Conservation (phyloP, 1,284 basidiomycete species). For the Papiliotrema flavescens region DNA sequence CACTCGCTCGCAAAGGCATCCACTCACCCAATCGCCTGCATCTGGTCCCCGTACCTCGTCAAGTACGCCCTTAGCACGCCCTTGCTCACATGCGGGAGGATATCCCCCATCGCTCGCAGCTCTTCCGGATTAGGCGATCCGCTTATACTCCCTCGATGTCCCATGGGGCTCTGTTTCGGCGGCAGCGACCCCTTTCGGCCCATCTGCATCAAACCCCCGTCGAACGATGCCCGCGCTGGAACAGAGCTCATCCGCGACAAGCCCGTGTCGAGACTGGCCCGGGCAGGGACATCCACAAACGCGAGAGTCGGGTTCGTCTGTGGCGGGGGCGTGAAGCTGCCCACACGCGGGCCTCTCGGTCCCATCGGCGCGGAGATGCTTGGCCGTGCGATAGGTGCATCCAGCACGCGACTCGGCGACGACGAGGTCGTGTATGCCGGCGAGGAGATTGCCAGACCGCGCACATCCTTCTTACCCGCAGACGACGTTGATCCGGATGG, state of each 20-base stretch:
- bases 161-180: neutral
- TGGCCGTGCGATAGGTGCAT: slow-evolving; percentile 3
- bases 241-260: slow-evolving; percentile 10
- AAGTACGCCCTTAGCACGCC: slow-evolving; percentile 68
- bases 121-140: slow-evolving; percentile 25
- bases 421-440: slow-evolving; percentile 1
- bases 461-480: slow-evolving; percentile 29
- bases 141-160: neutral
- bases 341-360: slow-evolving; percentile 27
- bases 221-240: slow-evolving; percentile 11
- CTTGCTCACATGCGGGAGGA: slow-evolving; percentile 72
- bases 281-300: slow-evolving; percentile 6
- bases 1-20: too few relatives aligned
- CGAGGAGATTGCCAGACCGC: slow-evolving; percentile 33
- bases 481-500: slow-evolving; percentile 4
- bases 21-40: slow-evolving; percentile 65
- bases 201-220: neutral
- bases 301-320: neutral
- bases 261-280: slow-evolving; percentile 28
- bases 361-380: slow-evolving; percentile 28
- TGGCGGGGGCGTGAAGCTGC: slow-evolving; percentile 22
- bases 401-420: neutral
- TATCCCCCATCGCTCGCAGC: slow-evolving; percentile 64
- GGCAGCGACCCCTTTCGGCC: slow-evolving; percentile 3
- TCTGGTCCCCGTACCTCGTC: slow-evolving; percentile 65